These are phyloP conservation scores for Phalaenopsis hybrid DNA, from an alignment of 116 monocot species.

Conservation along the genomic window DNA sequence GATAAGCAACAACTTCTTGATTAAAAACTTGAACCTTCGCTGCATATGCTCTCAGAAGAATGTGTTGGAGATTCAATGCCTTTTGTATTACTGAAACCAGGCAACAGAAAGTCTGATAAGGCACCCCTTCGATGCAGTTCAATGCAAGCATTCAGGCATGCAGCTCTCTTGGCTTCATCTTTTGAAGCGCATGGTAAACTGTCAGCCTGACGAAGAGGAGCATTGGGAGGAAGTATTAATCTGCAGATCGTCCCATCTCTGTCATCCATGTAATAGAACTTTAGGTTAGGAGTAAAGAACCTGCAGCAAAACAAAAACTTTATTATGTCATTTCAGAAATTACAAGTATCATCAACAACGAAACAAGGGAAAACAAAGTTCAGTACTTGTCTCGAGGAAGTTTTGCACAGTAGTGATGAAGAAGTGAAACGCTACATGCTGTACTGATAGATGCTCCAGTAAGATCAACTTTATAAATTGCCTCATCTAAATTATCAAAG, in stretches of 20 bases:
- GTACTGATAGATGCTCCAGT: slow-evolving; percentile 93
- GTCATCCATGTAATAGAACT: slow-evolving; percentile 62
- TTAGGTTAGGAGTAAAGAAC: slow-evolving; percentile 62
- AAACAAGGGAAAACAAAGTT: neutral
- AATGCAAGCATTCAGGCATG: slow-evolving; percentile 73
- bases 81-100: slow-evolving; percentile 27
- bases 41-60: slow-evolving; percentile 10
- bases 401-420: slow-evolving; percentile 74
- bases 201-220: slow-evolving; percentile 69
- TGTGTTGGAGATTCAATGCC: slow-evolving; percentile 18
- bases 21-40: slow-evolving; percentile 33
- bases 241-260: slow-evolving; percentile 55
- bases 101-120: slow-evolving; percentile 79
- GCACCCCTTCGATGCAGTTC: slow-evolving; percentile 66
- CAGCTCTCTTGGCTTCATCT: slow-evolving; percentile 81
- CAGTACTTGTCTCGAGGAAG: slow-evolving; percentile 74
- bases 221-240: slow-evolving; percentile 85
- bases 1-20: slow-evolving; percentile 1
- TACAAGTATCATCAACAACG: neutral
- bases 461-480: slow-evolving; percentile 44
- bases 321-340: neutral
- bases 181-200: slow-evolving; percentile 61
- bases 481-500: slow-evolving; percentile 68
- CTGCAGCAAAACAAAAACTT: slow-evolving; percentile 28
- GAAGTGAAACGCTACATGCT: slow-evolving; percentile 78